Base-by-base conservation (phyloP, 2,329 filamentous ascomycete genomes). In the Neonectria faginata region DNA sequence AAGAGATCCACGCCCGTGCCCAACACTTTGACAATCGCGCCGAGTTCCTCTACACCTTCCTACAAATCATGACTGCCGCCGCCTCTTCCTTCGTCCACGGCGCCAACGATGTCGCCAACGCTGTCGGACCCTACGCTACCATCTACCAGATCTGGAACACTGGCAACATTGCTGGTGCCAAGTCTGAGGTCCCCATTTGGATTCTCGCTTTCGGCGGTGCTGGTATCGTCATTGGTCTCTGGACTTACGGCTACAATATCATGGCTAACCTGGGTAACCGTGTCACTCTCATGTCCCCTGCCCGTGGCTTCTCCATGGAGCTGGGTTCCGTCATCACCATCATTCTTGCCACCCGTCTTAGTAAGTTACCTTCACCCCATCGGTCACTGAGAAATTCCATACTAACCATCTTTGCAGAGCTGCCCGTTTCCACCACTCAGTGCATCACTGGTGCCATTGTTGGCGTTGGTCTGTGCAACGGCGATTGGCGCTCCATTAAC, bases 61-160 rank as follows among this genome's bases (percentile, higher is more conserved):
- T 88, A 31, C 87, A 88, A 70, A 76, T 89, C 70, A 81, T 88
- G 78, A 88, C 88, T 5, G 88, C 88, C 10, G 84, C 85, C 68
- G 87, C 88, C 33, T 86, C 88, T 14, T 89, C 87, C 3, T 90
- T 91, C 66, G 85, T 86, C 2, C 88, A 91, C 78, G 89, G 89
- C 25, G 87, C 88, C 69, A 91, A 91, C 75, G 89, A 91, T 65
- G 86, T 91, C 20, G 81, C 86, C 70, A 91, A 85, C 73, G 87
- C 88, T 29, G 84, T 89, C 59, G 88, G 88, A 0, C 89, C 88
- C 1, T 89, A 86, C 73, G 86, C 89, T 2, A 85, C 87, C 57
- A 87, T 91, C 71, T 91, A 83, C 78, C 79, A 86, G 65, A 85
- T 89, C 66, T 91, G 87, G 86, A 71, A 79, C 33, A 82, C 80